Evolutionary conservation across 2,329 filamentous ascomycete species (phyloP).

Genomic region (Monosporascus sp.): DNA sequence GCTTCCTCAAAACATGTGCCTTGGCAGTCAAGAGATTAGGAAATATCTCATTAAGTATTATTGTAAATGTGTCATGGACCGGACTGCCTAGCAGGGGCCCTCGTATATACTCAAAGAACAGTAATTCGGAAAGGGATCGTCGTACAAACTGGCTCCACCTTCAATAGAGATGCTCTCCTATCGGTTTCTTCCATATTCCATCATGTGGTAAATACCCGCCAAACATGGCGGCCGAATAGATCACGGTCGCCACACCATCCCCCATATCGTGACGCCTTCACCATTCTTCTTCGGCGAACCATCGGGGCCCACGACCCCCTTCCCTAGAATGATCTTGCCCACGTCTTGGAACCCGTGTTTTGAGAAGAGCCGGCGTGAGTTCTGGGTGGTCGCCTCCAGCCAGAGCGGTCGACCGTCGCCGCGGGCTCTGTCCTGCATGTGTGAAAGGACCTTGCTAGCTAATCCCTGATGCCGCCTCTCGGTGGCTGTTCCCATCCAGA

Average conservation of each 20-base stretch:
- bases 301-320: conserved; percentile 4
- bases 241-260: conserved; percentile 10
- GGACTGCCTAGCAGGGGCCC: no score
- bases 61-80: no score
- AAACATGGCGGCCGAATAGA: neutral
- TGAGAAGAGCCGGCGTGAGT: conserved; percentile 4
- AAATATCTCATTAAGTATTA: no score
- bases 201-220: no score
- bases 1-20: no score
- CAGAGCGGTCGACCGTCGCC: conserved; percentile 5
- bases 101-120: no score
- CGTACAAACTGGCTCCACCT: no score
- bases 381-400: conserved; percentile 8
- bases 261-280: conserved; percentile 8
- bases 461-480: conserved; percentile 7
- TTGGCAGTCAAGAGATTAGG: no score
- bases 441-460: conserved; percentile 4
- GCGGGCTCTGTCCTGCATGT: conserved; percentile 4
- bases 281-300: conserved; percentile 5
- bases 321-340: conserved; percentile 6
- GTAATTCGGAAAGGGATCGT: no score
- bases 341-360: conserved; percentile 9
- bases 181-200: neutral
- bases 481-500: conserved; percentile 7
- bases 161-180: no score